Base-by-base conservation (phyloP, 1,284 basidiomycete genomes). In the Trichosporon ovoides region DNA sequence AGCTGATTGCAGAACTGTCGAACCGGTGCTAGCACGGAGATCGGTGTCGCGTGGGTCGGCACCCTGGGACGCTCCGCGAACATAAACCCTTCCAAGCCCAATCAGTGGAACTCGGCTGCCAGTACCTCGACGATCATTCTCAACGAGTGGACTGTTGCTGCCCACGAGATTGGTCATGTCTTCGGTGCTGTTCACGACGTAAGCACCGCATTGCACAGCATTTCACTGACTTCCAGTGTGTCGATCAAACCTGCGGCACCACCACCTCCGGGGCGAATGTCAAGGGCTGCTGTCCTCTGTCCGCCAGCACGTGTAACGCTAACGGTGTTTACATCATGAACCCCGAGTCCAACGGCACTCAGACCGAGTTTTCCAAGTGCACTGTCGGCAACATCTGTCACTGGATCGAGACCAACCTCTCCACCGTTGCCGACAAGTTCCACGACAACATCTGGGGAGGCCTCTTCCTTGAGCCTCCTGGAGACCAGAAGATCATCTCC, bases 1-100 rank as follows among this genome's bases (percentile, higher is more conserved):
- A n/a, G n/a, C n/a, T n/a, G n/a, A n/a, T n/a, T n/a, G 10, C 33
- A 63, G 60, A 46, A 57, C 3, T 70, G 66, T 13, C 43, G 43
- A 6, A 48, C 43, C 50, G 31, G 59, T 10, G 67, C 63, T 12
- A 73, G 70, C 55, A 66, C 68, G 10, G 90, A 93, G 78, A 88
- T 93, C 53, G 91, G 91, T 35, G 90, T 94, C 56, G 91, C 91
- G 3, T 95, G 91, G 91, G 82, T 92, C 2, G 87, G 83, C 18
- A 89, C 88, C 28, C 71, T 91, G 87, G 71, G 83, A 85, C 66
- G 81, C 83, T 56, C 75, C 73, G 0, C 74, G 85, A n/a, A n/a
- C n/a, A n/a, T n/a, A 3, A 81, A 81, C 3, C 80, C 73, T 55
- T 69, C 78, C 3, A 35, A 56, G 14, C 51, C 40, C 33, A 80